phyloP scores from a whole-genome alignment of 2,329 filamentous ascomycete genomes.

The Ophiocordyceps camponoti-floridani region DNA sequence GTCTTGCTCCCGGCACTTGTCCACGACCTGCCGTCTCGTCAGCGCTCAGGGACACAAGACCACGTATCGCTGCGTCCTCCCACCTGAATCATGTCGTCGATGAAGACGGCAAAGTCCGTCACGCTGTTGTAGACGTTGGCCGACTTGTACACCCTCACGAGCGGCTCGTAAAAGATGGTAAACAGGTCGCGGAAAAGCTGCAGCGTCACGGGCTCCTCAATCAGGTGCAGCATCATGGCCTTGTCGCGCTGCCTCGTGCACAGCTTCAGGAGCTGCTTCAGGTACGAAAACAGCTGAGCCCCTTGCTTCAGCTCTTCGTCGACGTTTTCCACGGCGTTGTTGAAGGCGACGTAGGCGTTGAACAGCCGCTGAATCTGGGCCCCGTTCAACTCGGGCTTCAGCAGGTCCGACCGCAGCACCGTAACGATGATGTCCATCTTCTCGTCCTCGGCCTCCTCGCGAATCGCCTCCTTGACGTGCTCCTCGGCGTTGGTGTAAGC shows the following conservation, averaged over 20 bases:
- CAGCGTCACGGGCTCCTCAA: conserved; percentile 95
- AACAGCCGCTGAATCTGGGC: conserved; percentile 72
- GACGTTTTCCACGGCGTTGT: conserved; percentile 77
- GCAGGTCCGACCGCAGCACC: conserved; percentile 61
- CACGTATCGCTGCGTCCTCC: background rate
- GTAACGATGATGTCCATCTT: conserved; percentile 73
- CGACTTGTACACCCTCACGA: conserved; percentile 94
- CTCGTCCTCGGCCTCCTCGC: conserved; percentile 54
- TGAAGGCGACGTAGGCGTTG: conserved; percentile 94
- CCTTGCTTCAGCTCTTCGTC: conserved; percentile 80
- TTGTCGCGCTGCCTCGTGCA: conserved; percentile 87
- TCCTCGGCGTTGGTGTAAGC: conserved; percentile 63
- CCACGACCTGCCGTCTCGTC: conserved; percentile 31
- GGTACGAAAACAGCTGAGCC: conserved; percentile 78
- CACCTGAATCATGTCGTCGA: conserved; percentile 81
- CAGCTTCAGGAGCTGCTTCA: conserved; percentile 89
- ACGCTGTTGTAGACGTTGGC: conserved; percentile 97
- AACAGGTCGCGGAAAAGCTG: conserved; percentile 91
- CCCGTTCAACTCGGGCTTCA: conserved; percentile 51
- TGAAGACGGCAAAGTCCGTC: conserved; percentile 85
- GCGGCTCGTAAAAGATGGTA: conserved; percentile 95
- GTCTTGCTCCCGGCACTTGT: conserved; percentile 52
- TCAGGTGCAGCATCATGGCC: conserved; percentile 87
- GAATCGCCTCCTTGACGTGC: conserved; percentile 53
- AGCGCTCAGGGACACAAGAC: background rate